Conservation (phyloP, 495 filamentous ascomycete species). For the Neurospora sp. region DNA sequence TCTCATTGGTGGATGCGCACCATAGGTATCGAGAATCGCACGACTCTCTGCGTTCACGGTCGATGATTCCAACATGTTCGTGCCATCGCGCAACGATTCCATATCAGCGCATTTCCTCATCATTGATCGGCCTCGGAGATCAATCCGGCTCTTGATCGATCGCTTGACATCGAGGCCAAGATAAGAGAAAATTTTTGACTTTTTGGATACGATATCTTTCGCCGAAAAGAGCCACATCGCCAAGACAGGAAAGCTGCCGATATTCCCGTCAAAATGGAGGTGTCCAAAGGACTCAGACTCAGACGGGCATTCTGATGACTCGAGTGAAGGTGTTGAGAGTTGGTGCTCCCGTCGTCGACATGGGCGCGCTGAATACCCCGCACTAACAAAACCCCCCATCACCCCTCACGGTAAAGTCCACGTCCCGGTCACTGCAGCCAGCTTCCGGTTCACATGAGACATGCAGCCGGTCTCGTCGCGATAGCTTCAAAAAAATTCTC, state of each 20-base stretch:
- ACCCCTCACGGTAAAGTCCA: not conserved
- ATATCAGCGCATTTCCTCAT: not conserved
- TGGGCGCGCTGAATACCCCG: not conserved
- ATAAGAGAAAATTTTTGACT: not conserved
- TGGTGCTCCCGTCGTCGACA: not conserved
- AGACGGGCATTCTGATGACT: not conserved
- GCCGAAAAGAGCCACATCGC: not conserved
- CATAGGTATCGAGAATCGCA: not conserved
- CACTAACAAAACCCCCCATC: not conserved
- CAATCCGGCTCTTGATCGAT: not conserved
- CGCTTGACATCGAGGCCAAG: not conserved
- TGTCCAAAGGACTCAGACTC: not conserved
- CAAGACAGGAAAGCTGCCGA: not conserved
- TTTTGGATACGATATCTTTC: not conserved
- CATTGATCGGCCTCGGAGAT: not conserved
- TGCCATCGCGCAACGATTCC: not conserved
- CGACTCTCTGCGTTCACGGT: not conserved
- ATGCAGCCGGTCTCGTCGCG: not conserved
- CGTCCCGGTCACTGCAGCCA: not conserved
- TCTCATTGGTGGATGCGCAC: not conserved
- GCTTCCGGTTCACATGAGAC: not conserved
- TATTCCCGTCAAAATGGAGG: not conserved
- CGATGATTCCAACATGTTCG: not conserved
- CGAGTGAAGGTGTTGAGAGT: not conserved
- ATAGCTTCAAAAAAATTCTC: not conserved